These are phyloP conservation scores for Phyllosticta citriasiana DNA, from an alignment of 2,329 filamentous ascomycete species.

Conservation along the genomic window DNA sequence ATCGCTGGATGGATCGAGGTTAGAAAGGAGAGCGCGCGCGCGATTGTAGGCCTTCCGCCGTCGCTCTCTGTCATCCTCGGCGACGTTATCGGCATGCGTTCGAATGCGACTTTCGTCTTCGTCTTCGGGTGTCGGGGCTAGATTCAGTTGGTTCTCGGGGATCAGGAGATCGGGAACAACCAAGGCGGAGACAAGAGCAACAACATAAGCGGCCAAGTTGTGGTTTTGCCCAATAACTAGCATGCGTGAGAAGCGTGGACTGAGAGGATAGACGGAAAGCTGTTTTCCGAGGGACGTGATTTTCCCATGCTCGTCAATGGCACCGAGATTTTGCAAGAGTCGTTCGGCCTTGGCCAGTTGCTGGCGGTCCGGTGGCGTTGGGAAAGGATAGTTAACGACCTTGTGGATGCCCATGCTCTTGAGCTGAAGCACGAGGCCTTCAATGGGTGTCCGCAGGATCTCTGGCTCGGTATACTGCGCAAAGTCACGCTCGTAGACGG, in stretches of 20 bases:
- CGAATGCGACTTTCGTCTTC: conserved; percentile 39
- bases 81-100: conserved; percentile 56
- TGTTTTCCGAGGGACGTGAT: conserved; percentile 72
- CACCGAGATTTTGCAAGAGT: conserved; percentile 74
- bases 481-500: conserved; percentile 86
- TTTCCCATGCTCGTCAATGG: conserved; percentile 56
- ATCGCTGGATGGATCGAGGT: conserved; percentile 73
- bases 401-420: conserved; percentile 90
- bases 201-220: conserved; percentile 72
- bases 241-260: conserved; percentile 84
- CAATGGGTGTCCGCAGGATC: conserved; percentile 81
- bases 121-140: conserved; percentile 37
- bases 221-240: conserved; percentile 78
- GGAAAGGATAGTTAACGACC: conserved; percentile 91
- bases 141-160: conserved; percentile 66
- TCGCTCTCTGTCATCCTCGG: conserved; percentile 59
- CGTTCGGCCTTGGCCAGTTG: conserved; percentile 77
- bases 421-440: conserved; percentile 79
- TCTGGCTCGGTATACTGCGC: conserved; percentile 79
- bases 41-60: conserved; percentile 56
- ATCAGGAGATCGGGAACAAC: conserved; percentile 85
- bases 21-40: conserved; percentile 69
- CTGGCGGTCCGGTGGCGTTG: conserved; percentile 71
- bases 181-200: conserved; percentile 78
- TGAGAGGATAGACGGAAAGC: conserved; percentile 81